Percentiles rank a stretch among this genome's conserved stretches.
phyloP scores from a whole-genome alignment of 2,329 filamentous ascomycete genomes.

The Trichoderma asperellum region DNA sequence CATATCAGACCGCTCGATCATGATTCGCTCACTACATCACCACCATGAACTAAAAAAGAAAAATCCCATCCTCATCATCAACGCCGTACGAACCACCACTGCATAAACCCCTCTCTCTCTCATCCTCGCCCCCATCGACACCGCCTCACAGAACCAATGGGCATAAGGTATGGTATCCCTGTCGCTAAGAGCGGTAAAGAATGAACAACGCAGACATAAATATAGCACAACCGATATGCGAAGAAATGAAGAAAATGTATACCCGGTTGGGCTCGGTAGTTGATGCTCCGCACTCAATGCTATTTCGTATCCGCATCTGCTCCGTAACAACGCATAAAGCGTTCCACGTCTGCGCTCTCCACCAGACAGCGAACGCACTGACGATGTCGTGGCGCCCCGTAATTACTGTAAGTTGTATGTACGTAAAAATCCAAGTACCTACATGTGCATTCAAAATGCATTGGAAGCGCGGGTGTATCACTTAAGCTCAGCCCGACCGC shows the following conservation, averaged over 20 bases:
- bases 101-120: not conserved
- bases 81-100: not conserved
- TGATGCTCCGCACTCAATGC: not conserved
- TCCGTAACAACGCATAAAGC: slow-evolving; percentile 12
- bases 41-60: not conserved
- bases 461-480: not conserved
- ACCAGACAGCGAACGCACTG: not conserved
- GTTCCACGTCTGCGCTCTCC: not conserved
- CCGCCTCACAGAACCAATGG: not conserved
- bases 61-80: not conserved
- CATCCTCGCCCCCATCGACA: slow-evolving; percentile 1
- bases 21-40: not conserved
- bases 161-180: not conserved
- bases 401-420: not conserved
- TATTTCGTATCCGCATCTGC: not conserved
- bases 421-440: not conserved
- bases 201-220: not conserved
- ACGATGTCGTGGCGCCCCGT: not conserved
- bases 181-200: slow-evolving; percentile 26
- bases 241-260: not conserved
- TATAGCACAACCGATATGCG: not conserved
- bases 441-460: not conserved
- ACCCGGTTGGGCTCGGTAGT: not conserved
- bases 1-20: not conserved
- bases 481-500: too few relatives aligned